These are phyloP conservation scores for Gaeumannomyces sp. DNA, from an alignment of 2,329 filamentous ascomycete genomes.

Conservation along the genomic window DNA sequence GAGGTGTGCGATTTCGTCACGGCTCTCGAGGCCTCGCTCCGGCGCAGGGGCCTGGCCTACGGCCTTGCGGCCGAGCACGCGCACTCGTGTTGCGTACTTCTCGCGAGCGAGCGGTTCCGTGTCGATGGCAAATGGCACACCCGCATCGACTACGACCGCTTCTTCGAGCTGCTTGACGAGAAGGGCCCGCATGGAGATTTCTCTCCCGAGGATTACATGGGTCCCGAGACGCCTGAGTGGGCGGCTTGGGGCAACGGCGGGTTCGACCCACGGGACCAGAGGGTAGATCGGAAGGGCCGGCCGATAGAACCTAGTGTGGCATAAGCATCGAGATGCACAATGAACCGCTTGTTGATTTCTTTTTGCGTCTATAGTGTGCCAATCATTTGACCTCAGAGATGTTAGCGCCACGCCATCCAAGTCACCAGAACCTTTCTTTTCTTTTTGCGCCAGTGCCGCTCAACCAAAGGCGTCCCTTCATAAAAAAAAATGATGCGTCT, in stretches of 20 bases:
- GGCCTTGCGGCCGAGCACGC: constrained; percentile 93
- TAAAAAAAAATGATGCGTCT: constrained; percentile 4
- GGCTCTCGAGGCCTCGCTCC: constrained; percentile 64
- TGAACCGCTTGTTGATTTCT: background rate
- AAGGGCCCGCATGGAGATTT: constrained; percentile 62
- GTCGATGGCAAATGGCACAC: constrained; percentile 82
- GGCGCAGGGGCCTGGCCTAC: constrained; percentile 66
- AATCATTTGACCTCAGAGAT: background rate
- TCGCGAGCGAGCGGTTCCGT: constrained; percentile 76
- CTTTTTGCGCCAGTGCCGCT: constrained; percentile 4
- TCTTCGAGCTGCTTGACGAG: constrained; percentile 78
- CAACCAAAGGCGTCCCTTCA: background rate
- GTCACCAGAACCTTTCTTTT: constrained; percentile 4
- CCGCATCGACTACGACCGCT: constrained; percentile 80
- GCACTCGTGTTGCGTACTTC: constrained; percentile 85
- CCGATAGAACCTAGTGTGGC: constrained; percentile 39
- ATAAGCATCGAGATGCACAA: constrained; percentile 3
- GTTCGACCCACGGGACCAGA: constrained; percentile 83
- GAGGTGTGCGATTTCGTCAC: constrained; percentile 80
- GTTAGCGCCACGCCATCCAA: constrained; percentile 11
- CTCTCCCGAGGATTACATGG: constrained; percentile 86
- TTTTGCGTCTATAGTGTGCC: background rate
- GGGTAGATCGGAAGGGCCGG: constrained; percentile 81
- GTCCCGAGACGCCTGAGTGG: constrained; percentile 81
- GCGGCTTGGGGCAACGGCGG: constrained; percentile 91